phyloP scores from a whole-genome alignment of 345 rosid species.

The sweet orange (Citrus sinensis) region DVS_A1.0 CM039163.1:32414501-32415000 shows the following conservation, averaged over 20 bases:
- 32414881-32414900: constrained; percentile 69
- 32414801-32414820: constrained; percentile 78
- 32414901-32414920: not conserved
- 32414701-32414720: not conserved
- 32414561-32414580: no score
- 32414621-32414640: no score
- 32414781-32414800: constrained; percentile 55
- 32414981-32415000: constrained; percentile 34
- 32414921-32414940: not conserved
- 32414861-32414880: constrained; percentile 72
- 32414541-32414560: no score
- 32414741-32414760: not conserved
- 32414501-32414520: no score
- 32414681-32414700: not conserved
- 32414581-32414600: no score
- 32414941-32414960: not conserved
- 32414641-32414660: no score
- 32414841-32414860: constrained; percentile 69
- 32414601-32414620: no score
- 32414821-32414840: constrained; percentile 76
- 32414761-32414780: constrained; percentile 42
- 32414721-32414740: not conserved
- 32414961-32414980: not conserved
- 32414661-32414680: not conserved
- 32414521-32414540: no score